Conservation (phyloP, 1,139 yeast genomes). For the Wickerhamomyces sp. region DNA sequence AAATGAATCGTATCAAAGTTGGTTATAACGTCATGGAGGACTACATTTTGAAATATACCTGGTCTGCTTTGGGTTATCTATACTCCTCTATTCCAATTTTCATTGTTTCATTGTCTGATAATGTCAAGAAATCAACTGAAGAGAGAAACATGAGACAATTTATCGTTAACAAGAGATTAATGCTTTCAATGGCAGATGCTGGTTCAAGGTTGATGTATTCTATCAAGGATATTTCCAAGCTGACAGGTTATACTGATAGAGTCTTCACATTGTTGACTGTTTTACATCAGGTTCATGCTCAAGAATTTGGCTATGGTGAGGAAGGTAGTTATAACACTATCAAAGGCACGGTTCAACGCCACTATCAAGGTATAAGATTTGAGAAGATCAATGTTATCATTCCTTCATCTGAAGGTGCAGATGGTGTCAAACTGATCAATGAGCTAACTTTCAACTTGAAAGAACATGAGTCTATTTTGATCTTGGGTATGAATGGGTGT, state of each 20-base stretch:
- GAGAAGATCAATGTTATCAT: constrained; percentile 81
- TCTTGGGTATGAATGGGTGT: constrained; percentile 83
- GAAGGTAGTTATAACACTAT: constrained; percentile 40
- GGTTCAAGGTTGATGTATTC: constrained; percentile 97
- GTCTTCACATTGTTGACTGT: constrained; percentile 71
- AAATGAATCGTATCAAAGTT: constrained; percentile 40
- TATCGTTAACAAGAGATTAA: constrained; percentile 82
- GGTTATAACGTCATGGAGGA: constrained; percentile 77
- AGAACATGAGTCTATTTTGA: constrained; percentile 64
- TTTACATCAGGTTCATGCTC: constrained; percentile 78
- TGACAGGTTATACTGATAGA: constrained; percentile 88
- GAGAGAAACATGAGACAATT: constrained; percentile 78
- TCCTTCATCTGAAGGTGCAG: constrained; percentile 59
- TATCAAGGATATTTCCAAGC: constrained; percentile 84
- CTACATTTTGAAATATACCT: constrained; percentile 81
- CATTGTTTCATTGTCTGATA: constrained; percentile 36
- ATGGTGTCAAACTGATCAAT: constrained; percentile 50
- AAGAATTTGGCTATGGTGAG: constrained; percentile 56
- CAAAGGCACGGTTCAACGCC: constrained; percentile 76
- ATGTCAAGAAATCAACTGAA: constrained; percentile 26
- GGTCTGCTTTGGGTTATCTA: constrained; percentile 92
- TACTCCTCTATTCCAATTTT: constrained; percentile 87
- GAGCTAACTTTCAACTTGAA: constrained; percentile 61
- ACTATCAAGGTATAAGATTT: constrained; percentile 74
- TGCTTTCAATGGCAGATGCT: constrained; percentile 91